phyloP scores from a whole-genome alignment of 768 basidiomycete genomes.

The Russula virescens region DNA sequence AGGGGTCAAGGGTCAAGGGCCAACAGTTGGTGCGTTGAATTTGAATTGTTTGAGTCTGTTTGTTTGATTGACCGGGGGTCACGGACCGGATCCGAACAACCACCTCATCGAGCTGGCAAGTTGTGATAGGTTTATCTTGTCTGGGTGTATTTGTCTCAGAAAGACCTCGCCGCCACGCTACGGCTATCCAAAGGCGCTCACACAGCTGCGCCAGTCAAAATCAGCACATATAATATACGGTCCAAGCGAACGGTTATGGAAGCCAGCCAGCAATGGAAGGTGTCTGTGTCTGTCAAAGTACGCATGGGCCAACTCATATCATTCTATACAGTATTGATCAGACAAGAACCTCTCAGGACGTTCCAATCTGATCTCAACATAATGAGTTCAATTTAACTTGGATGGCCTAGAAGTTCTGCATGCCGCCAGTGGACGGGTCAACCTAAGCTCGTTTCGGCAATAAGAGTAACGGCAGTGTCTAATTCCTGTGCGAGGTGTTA shows the following conservation, averaged over 20 bases:
- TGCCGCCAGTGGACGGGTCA: too few species aligned
- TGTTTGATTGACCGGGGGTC: too few species aligned
- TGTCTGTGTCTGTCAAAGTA: slow-evolving; percentile 2
- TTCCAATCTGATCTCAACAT: not conserved
- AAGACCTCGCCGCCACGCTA: not conserved
- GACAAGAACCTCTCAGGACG: not conserved
- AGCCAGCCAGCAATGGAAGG: not conserved
- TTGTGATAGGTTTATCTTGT: not conserved
- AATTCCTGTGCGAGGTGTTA: not conserved
- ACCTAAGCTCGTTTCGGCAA: slow-evolving; percentile 8
- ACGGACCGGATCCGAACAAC: too few species aligned
- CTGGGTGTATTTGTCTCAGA: not conserved
- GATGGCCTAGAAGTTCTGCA: not conserved
- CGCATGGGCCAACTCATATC: not conserved
- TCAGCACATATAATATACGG: not conserved
- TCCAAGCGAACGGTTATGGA: not conserved
- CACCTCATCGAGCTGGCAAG: too few species aligned
- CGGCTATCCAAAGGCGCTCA: too few species aligned
- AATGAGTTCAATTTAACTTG: not conserved
- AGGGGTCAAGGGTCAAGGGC: too few species aligned
- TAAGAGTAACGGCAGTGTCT: not conserved
- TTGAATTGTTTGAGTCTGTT: too few species aligned
- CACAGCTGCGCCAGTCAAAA: not conserved
- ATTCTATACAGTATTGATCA: not conserved
- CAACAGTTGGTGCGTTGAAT: too few species aligned